Evolutionary conservation across 306 rosid species (phyloP), one percentile per base, ranked within the genome.

Genomic region (Prunus davidiana): DNA sequence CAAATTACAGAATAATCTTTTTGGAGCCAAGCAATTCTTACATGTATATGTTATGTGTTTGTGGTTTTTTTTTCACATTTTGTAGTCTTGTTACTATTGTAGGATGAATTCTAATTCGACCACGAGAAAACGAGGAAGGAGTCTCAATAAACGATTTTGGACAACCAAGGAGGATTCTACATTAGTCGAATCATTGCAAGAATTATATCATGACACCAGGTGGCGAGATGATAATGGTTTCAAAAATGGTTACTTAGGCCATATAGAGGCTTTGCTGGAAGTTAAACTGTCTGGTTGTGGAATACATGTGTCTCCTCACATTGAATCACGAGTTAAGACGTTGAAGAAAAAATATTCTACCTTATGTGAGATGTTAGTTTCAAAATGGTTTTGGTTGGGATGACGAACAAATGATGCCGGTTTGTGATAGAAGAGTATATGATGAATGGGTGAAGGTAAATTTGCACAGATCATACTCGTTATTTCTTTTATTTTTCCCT

Each of bases 101-200:
- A 61, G 77, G 77, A 60, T 61, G 58, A 43, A 18, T 15, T 58
- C 45, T 64, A 25, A 25, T 61, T 60, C 69, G 61, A 27, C 41
- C 45, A 5, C 8, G 2, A 73, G 18, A 61, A 45, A 24, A 45
- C 41, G 77, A 73, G 77, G 69, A 73, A 45, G 77, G 68, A 69
- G 77, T 12, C 56, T 14, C 55, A 60, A 73, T n/a, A 73, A 73
- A 60, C 69, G 46, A 41, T 73, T 8, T 32, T 73, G 60, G 58
- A 61, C 77, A 58, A 73, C 69, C 57, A 73, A 60, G 10, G 77
- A 73, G n/a, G 77, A 73, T 61, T 73, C 58, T 73, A 60, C 56
- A 60, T 61, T 73, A 62, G 69, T 73, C 18, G 69, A 58, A 61
- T 60, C 69, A 24, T 25, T 60, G 69, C 58, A 60, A 73, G 77